Percentiles rank a stretch among this genome's conserved stretches.
These are phyloP conservation scores for Penicillium sp. DNA, from an alignment of 2,329 filamentous ascomycete genomes.

Conservation along the genomic window DNA sequence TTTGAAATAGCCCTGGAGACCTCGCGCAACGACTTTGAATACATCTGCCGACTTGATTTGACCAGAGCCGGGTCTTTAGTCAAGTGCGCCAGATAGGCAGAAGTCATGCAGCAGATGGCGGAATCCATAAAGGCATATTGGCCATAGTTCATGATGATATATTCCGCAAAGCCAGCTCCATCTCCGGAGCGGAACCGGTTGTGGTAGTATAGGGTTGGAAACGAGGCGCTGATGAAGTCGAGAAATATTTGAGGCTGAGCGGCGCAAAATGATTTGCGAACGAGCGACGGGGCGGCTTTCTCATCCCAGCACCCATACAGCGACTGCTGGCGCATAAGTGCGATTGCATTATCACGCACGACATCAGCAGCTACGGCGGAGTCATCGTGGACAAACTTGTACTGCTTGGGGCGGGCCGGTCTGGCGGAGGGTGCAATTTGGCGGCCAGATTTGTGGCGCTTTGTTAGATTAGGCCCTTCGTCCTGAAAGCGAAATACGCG, in stretches of 20 bases:
- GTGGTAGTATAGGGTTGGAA: constrained; percentile 31
- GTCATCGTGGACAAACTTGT: constrained; percentile 4
- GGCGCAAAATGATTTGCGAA: constrained; percentile 21
- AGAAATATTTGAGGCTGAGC: constrained; percentile 27
- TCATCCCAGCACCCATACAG: constrained; percentile 21
- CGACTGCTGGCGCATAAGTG: constrained; percentile 27
- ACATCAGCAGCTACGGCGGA: constrained; percentile 12
- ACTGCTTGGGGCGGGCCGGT: constrained; percentile 1
- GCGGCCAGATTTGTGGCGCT: constrained; percentile 26
- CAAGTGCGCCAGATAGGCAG: constrained; percentile 28
- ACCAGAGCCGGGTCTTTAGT: constrained; percentile 26
- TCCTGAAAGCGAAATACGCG: constrained; percentile 41
- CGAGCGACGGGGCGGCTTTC: constrained; percentile 22
- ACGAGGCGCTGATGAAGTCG: constrained; percentile 29
- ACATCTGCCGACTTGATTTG: constrained; percentile 31
- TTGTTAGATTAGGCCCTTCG: constrained; percentile 38
- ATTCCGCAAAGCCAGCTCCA: constrained; percentile 24
- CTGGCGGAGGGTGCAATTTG: constrained; percentile 7
- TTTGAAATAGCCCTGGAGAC: constrained; percentile 32
- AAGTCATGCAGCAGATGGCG: constrained; percentile 29
- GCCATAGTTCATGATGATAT: constrained; percentile 27
- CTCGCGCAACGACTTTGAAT: constrained; percentile 34
- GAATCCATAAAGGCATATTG: constrained; percentile 27
- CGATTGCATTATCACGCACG: constrained; percentile 28
- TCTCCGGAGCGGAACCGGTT: constrained; percentile 28